A percentile compares a stretch with the other conserved stretches of the same genome.
Conservation (phyloP, 352 stramenopile genomes). For the Globisporangium parvum region DNA sequence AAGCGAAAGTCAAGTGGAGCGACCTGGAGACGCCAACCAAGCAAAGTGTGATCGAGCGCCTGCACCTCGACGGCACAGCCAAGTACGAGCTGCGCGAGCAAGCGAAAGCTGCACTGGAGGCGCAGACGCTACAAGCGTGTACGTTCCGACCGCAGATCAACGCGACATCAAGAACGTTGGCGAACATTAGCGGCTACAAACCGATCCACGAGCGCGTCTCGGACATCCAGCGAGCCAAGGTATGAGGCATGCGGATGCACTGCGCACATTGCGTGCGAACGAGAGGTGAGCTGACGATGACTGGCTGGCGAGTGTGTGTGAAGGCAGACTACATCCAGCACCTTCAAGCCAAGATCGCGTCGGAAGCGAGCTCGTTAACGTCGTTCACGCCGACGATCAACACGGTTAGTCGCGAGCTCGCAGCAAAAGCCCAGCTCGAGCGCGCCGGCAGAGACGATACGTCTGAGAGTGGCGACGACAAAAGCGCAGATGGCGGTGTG, state of each 20-base stretch:
- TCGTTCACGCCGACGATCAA: slow-evolving; percentile 63
- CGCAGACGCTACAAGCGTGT: slow-evolving; percentile 41
- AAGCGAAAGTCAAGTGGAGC: slow-evolving; percentile 6
- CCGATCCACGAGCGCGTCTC: slow-evolving; percentile 59
- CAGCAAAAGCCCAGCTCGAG: slow-evolving; percentile 28
- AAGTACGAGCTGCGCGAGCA: slow-evolving; percentile 54
- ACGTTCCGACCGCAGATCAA: slow-evolving; percentile 75
- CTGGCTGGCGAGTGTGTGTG: slow-evolving; percentile 4
- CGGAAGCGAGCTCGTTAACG: slow-evolving; percentile 21
- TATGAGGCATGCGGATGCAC: slow-evolving; percentile 11
- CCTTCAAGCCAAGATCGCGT: slow-evolving; percentile 41
- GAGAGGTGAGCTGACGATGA: not conserved
- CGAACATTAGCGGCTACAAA: slow-evolving; percentile 41
- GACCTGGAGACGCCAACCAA: slow-evolving; percentile 6
- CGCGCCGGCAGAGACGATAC: slow-evolving; percentile 6
- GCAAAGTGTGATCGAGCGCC: slow-evolving; percentile 40
- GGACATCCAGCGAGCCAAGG: slow-evolving; percentile 63
- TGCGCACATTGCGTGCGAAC: no score
- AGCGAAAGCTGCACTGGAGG: slow-evolving; percentile 41
- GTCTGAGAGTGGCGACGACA: slow-evolving; percentile 7
- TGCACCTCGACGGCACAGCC: slow-evolving; percentile 53
- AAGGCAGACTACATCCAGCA: slow-evolving; percentile 38
- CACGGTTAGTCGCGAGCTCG: slow-evolving; percentile 59
- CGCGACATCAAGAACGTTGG: slow-evolving; percentile 27
- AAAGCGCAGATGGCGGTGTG: slow-evolving; percentile 4